A percentile compares a stretch with the other conserved stretches of the same genome.
phyloP scores from a whole-genome alignment of 345 rosid species.

The Sonneratia alba region DNA sequence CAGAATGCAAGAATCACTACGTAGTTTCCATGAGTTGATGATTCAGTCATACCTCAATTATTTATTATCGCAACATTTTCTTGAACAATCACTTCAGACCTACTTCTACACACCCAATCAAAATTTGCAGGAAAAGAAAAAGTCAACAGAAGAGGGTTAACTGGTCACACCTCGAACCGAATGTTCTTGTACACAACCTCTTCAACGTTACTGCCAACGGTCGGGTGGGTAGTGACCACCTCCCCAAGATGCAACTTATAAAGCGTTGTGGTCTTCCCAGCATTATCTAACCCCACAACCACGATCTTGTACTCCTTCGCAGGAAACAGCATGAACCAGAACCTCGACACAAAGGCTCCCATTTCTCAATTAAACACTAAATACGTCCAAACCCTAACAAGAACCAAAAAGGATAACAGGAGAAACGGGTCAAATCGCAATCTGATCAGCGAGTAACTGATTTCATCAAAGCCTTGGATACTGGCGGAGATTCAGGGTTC shows the following conservation, averaged over 20 bases:
- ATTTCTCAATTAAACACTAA: conserved; percentile 20
- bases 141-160: not conserved
- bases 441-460: not conserved
- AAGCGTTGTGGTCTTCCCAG: conserved; percentile 96
- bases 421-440: not conserved
- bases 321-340: conserved; percentile 95
- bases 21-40: not conserved
- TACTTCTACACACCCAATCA: not conserved
- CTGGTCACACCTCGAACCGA: conserved; percentile 61
- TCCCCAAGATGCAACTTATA: conserved; percentile 90
- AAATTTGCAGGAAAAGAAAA: not conserved
- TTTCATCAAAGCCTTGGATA: not conserved
- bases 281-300: conserved; percentile 94
- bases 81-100: not conserved
- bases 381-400: conserved; percentile 1
- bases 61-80: not conserved
- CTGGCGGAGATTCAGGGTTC: not conserved
- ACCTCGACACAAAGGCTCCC: conserved; percentile 82
- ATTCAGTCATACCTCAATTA: not conserved
- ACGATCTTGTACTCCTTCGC: conserved; percentile 96
- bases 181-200: conserved; percentile 95
- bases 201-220: conserved; percentile 93
- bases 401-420: not conserved
- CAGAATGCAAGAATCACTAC: not conserved
- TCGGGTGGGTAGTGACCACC: conserved; percentile 94